Evolutionary conservation across 169 alveolate genomes (phyloP).

Genomic region (Plasmodium relictum): DNA sequence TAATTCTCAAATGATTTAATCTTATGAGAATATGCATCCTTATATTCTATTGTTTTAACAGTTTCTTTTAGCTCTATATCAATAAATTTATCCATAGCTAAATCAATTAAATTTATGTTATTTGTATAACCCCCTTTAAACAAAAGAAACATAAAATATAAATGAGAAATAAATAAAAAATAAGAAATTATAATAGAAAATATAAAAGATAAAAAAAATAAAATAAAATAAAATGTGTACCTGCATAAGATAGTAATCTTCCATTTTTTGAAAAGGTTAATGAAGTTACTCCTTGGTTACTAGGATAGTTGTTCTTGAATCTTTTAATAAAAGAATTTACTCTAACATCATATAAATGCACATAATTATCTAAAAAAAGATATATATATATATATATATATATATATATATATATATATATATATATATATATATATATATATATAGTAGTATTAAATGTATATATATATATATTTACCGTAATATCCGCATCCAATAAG

Average conservation of each 20-base stretch:
- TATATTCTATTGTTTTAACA: slow-evolving; percentile 6
- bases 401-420: slow-evolving; percentile 1
- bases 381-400: background rate
- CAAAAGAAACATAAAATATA: background rate
- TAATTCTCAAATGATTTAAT: slow-evolving; percentile 15
- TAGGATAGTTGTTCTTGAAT: slow-evolving; percentile 66
- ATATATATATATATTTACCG: slow-evolving; percentile 19
- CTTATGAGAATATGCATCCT: background rate
- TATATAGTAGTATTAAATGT: background rate
- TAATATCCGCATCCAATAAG: slow-evolving; percentile 67
- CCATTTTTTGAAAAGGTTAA: slow-evolving; percentile 73
- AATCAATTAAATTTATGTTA: slow-evolving; percentile 47
- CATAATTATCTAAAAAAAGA: slow-evolving; percentile 48
- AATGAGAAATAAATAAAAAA: background rate
- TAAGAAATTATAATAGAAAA: background rate
- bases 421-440: background rate
- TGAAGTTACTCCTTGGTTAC: slow-evolving; percentile 75
- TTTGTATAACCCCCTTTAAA: slow-evolving; percentile 68
- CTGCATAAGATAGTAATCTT: slow-evolving; percentile 53
- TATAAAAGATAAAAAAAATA: slow-evolving; percentile 1
- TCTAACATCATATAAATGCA: slow-evolving; percentile 60
- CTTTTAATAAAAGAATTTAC: slow-evolving; percentile 61
- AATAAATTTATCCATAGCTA: slow-evolving; percentile 67
- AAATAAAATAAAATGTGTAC: slow-evolving; percentile 17
- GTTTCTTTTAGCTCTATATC: slow-evolving; percentile 32